phyloP scores from a whole-genome alignment of 768 basidiomycete species.

The Rickenella mellea region DNA sequence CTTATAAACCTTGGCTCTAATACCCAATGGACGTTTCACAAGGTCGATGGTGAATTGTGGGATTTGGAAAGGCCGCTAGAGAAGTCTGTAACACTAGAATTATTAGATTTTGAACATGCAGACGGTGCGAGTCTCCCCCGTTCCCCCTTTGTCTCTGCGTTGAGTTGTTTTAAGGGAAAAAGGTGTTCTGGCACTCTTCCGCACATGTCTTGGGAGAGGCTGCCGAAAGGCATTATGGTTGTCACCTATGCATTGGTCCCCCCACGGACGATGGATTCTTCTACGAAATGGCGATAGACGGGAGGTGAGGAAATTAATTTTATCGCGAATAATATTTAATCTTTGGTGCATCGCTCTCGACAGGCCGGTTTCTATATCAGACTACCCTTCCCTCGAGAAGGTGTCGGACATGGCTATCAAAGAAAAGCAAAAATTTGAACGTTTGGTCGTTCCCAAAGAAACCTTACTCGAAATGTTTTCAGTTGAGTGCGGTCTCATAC shows the following conservation, averaged over 20 bases:
- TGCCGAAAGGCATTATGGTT: conserved; percentile 92
- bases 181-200: conserved; percentile 99
- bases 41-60: conserved; percentile 87
- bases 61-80: conserved; percentile 95
- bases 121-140: conserved; percentile 44
- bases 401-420: conserved; percentile 81
- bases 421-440: conserved; percentile 96
- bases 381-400: conserved; percentile 87
- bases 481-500: conserved; percentile 33
- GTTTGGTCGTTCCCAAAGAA: conserved; percentile 88
- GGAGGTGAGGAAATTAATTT: conserved; percentile 50
- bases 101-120: conserved; percentile 88
- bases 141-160: neutral
- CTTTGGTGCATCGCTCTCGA: neutral
- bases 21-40: conserved; percentile 2
- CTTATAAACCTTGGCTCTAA: neutral
- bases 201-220: conserved; percentile 97
- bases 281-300: conserved; percentile 93
- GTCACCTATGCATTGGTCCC: conserved; percentile 93
- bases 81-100: conserved; percentile 63
- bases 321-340: neutral
- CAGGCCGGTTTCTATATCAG: conserved; percentile 69
- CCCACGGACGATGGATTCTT: conserved; percentile 98
- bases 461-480: conserved; percentile 94
- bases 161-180: conserved; percentile 52